Evolutionary conservation across 2,329 filamentous ascomycete species (phyloP).

Genomic region (Fusarium lyarnte): DNA sequence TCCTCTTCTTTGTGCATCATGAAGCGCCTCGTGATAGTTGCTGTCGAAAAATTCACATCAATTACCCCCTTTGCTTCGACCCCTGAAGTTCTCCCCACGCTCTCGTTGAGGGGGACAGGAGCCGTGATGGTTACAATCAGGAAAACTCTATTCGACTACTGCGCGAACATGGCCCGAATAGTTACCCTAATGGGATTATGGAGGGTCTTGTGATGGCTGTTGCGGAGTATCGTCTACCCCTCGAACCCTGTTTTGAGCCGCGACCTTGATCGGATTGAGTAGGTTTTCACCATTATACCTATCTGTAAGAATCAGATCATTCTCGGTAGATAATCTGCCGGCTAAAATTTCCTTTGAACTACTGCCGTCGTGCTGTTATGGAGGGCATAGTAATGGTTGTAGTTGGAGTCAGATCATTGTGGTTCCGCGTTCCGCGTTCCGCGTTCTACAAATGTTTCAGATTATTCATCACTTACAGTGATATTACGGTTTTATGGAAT

Average conservation of each 20-base stretch:
- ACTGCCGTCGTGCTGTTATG: not conserved
- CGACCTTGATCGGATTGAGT: too few species aligned
- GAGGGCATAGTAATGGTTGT: not conserved
- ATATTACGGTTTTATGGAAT: not conserved
- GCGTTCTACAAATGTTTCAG: not conserved
- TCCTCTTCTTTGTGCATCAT: not conserved
- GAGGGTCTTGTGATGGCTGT: not conserved
- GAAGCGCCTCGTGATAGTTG: not conserved
- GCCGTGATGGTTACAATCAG: not conserved
- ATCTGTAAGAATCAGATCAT: not conserved
- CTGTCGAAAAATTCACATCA: not conserved
- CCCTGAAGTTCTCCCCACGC: not conserved
- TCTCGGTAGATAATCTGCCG: not conserved
- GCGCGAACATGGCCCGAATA: not conserved
- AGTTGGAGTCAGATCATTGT: not conserved
- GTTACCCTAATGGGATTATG: not conserved
- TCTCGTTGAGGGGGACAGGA: too few species aligned
- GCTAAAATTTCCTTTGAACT: not conserved
- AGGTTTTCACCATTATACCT: rapidly evolving
- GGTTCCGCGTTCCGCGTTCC: not conserved
- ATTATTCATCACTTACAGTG: not conserved
- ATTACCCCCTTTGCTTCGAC: not conserved
- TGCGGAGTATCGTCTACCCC: not conserved
- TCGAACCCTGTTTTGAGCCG: not conserved
- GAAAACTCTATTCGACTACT: not conserved